Evolutionary conservation across 83 land plant genomes (phyloP).

Genomic region (Diphasiastrum complanatum): DNA sequence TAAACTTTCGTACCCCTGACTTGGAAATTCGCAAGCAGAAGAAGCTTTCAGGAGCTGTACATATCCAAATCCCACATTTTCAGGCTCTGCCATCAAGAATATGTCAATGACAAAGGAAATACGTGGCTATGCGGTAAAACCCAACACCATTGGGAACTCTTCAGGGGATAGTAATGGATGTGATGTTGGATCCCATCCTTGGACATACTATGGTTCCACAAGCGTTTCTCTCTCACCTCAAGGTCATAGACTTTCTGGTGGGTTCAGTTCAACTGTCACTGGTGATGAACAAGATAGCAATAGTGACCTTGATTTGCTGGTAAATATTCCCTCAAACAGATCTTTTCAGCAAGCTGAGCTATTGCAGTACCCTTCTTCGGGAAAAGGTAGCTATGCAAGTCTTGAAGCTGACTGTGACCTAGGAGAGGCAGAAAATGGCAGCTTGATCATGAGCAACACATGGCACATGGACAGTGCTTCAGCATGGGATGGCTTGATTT

Average conservation of each 20-base stretch:
- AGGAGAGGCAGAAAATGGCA: conserved; percentile 21
- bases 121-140: no score
- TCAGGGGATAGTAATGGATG: no score
- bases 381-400: conserved; percentile 13
- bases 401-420: conserved; percentile 1
- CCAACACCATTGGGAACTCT: no score
- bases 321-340: conserved; percentile 37
- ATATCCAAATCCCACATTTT: no score
- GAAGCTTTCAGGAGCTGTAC: no score
- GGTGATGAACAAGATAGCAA: not conserved
- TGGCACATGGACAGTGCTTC: conserved; percentile 32
- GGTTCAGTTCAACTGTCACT: not conserved
- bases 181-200: not conserved
- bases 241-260: not conserved
- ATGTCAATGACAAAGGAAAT: no score
- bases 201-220: not conserved
- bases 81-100: no score
- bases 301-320: conserved; percentile 29
- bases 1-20: no score
- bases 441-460: conserved; percentile 23
- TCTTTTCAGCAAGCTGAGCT: conserved; percentile 39
- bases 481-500: conserved; percentile 24
- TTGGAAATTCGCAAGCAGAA: no score
- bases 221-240: not conserved
- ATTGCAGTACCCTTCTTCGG: conserved; percentile 24